Percentiles rank a stretch among this genome's conserved stretches.
These are phyloP conservation scores for Solanum arcanum DNA, from an alignment of 257 asterid species.

Conservation along the genomic window DNA sequence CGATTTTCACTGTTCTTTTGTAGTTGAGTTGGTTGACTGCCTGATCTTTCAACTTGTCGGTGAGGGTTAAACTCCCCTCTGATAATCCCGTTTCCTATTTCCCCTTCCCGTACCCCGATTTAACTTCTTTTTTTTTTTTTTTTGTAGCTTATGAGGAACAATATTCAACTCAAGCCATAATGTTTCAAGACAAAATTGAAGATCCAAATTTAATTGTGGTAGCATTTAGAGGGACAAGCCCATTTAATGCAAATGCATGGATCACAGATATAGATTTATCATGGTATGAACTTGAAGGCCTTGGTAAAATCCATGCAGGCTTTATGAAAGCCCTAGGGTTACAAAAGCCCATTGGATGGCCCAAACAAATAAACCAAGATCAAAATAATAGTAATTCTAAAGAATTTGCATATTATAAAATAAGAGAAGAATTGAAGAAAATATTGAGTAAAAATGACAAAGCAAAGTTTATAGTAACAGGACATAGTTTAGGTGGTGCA, in stretches of 20 bases:
- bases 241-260: conserved; percentile 46
- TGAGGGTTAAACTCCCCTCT: background rate
- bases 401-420: conserved; percentile 43
- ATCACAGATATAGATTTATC: conserved; percentile 48
- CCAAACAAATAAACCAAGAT: conserved; percentile 10
- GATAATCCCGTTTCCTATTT: background rate
- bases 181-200: conserved; percentile 25
- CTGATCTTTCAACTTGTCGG: background rate
- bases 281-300: conserved; percentile 37
- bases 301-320: conserved; percentile 53
- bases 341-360: conserved; percentile 47
- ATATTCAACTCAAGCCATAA: conserved; percentile 31
- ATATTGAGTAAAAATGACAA: conserved; percentile 16
- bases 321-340: conserved; percentile 60
- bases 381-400: background rate
- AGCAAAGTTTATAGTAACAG: conserved; percentile 40
- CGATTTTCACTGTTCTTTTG: background rate
- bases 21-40: background rate
- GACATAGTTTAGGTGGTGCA: conserved; percentile 82
- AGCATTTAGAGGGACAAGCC: conserved; percentile 61
- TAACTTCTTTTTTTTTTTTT: background rate
- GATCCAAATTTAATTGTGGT: conserved; percentile 32
- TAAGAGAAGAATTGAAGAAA: conserved; percentile 31
- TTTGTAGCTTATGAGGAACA: conserved; percentile 28
- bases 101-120: background rate